Evolutionary conservation across 1,284 basidiomycete species (phyloP), one percentile per base, ranked within the genome.

Genomic region (Marasmius fiardii): DNA sequence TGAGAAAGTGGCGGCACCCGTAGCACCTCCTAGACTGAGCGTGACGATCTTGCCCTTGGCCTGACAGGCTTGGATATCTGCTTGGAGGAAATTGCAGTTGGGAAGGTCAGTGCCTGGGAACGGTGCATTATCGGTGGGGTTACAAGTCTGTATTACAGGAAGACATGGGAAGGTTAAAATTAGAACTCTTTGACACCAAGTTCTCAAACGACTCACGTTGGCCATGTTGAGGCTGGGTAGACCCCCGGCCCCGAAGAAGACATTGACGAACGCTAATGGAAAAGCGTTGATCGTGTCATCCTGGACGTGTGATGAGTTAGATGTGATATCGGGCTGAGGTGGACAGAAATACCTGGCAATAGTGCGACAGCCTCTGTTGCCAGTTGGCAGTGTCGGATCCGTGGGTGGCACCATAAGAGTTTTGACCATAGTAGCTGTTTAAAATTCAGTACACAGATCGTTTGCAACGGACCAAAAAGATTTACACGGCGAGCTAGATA

Each of bases 41-140:
- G 85, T 87, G 58, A 88, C 73, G 28, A 84, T 80, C 67, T 87
- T 88, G 33, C 86, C 86, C 24, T 74, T 77, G 2, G 78, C 72
- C 64, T 88, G 85, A 64, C 86, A 88, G 5, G 73, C 70, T 62
- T 83, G 59, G 58, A 88, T 87, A 55, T 80, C 78, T 2, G 75
- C 64, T 0, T 81, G 78, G 39, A 86, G 66, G 67, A 77, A 79
- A 26, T 70, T 66, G 62, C 86, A 88, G 59, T 85, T 72, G 16
- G 82, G 75, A 4, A 88, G 73, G 48, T 72, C 72, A 8, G 81
- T 83, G 23, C 82, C 85, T 1, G 79, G 51, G 65, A 85, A 86
- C 14, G 75, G 71, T 1, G 68, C 58, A 49, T 76, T 67, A 53
- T 71, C 65, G 11, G 56, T 63, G 28, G 63, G 61, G 66, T 72